Base-by-base conservation (phyloP, 768 basidiomycete genomes). In the Xanthoconium purpureum region DNA sequence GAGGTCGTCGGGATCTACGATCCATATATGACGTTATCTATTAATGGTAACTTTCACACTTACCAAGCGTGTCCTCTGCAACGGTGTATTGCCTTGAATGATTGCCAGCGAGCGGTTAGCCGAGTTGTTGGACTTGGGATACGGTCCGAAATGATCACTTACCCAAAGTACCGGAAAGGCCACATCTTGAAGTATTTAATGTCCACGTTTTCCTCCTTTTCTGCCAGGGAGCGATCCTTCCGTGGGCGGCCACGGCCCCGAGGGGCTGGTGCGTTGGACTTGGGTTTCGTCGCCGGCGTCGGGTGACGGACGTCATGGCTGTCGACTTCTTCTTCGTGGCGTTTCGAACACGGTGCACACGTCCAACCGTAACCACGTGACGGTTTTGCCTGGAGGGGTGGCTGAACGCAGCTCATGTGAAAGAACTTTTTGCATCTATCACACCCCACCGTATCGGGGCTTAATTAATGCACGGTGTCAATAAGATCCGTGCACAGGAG, bases 151-250 rank as follows among this genome's bases (percentile, higher is more conserved):
- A 54, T 37, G 17, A 30, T 4, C 20, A 73, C 89, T 73, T 71
- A 94, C 94, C 94, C 94, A 71, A 98, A 98, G 75, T 99, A 99
- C 54, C 97, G 81, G 75, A 95, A 97, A 5, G 87, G 91, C 91
- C 89, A 95, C 85, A 87, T 87, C 71, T 87, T 91, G 75, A 83
- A 94, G 72, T 91, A 88, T 66, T 89, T 92, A 57, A 91, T 84
- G 20, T 84, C 80, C 55, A 87, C 74, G 58, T 80, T 88, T 72
- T 89, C 88, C 70, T 90, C 89, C 63, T 82, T 84, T 65, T 92
- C 89, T 3, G 87, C 85, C 53, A 85, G 81, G 44, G 71, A 71
- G 59, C 82, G 80, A 65, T 91, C 89, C 66, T 92, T 91, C 45
- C 89, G 80, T 35, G 90, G 90, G 52, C 89, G 78, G 8, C 89